Evolutionary conservation across 129 eudicot genomes (phyloP).

Genomic region (Tagetes erecta): DNA sequence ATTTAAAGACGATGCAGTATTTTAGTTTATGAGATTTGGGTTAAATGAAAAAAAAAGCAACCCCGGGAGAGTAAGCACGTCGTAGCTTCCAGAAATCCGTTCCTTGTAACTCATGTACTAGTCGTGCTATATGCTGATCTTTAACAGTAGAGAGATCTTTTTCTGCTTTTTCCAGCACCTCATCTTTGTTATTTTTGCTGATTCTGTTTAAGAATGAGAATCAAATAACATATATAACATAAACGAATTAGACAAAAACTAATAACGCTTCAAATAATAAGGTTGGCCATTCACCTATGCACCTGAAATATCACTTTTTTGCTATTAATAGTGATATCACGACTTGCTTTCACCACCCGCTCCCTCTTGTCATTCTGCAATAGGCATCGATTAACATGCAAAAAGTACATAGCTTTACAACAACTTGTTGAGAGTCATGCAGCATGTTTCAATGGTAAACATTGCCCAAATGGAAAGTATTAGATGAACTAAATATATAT

Average conservation of each 20-base stretch:
- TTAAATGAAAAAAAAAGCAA: constrained; percentile 27
- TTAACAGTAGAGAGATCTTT: constrained; percentile 80
- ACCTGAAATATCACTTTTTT: constrained; percentile 98
- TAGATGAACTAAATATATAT: not conserved
- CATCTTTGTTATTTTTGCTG: constrained; percentile 74
- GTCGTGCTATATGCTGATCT: constrained; percentile 63
- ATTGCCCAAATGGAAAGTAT: not conserved
- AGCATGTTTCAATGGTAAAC: constrained; percentile 2
- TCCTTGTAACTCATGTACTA: constrained; percentile 80
- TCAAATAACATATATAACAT: constrained; percentile 12
- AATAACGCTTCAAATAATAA: not conserved
- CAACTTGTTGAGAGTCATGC: not conserved
- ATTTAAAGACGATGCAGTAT: constrained; percentile 1
- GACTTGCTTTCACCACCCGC: constrained; percentile 96
- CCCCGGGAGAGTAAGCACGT: constrained; percentile 99
- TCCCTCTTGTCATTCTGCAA: constrained; percentile 94
- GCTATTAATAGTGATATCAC: constrained; percentile 96
- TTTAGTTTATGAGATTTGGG: not conserved
- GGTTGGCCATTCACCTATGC: constrained; percentile 65
- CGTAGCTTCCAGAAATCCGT: constrained; percentile 95
- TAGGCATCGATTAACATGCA: constrained; percentile 11
- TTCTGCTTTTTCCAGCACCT: constrained; percentile 81
- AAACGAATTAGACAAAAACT: not conserved
- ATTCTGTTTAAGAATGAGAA: constrained; percentile 49
- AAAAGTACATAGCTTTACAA: not conserved